phyloP scores from a whole-genome alignment of 2,329 filamentous ascomycete species.

The Tolypocladium ophioglossoides region DNA sequence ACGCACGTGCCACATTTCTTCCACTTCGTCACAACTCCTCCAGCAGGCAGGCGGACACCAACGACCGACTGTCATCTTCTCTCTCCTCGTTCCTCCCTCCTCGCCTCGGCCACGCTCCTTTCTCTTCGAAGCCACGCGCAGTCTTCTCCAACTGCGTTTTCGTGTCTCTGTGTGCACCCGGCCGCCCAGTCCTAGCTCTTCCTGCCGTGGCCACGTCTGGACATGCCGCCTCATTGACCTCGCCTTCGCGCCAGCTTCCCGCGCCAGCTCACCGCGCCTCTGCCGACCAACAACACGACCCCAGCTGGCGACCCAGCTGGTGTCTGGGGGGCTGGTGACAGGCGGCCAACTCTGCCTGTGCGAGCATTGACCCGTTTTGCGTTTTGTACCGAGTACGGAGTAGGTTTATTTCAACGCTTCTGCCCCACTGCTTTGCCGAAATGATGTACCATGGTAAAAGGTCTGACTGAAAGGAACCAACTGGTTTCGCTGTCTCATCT shows the following conservation, averaged over 20 bases:
- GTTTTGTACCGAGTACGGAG: too few relatives aligned
- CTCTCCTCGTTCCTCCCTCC: neutral
- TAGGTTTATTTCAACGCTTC: neutral
- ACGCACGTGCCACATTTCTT: neutral
- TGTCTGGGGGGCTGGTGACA: neutral
- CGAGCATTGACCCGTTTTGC: neutral
- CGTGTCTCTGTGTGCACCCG: neutral
- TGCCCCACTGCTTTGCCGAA: constrained; percentile 10
- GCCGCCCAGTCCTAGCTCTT: neutral
- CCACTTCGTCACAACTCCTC: neutral
- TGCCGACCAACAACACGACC: neutral
- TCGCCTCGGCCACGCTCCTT: neutral
- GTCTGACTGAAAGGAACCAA: constrained; percentile 42
- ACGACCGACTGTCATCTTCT: neutral
- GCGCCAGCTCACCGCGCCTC: neutral
- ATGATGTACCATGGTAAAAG: constrained; percentile 57
- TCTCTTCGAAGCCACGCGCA: neutral
- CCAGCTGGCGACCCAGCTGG: neutral
- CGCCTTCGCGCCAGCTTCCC: neutral
- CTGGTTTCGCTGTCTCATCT: constrained; percentile 31
- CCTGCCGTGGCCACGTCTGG: neutral
- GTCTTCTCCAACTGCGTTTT: neutral
- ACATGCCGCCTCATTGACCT: neutral
- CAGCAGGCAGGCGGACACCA: neutral
- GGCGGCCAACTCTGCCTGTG: neutral